Evolutionary conservation across 2,329 filamentous ascomycete genomes (phyloP).

Genomic region (Penicillium sp.): DNA sequence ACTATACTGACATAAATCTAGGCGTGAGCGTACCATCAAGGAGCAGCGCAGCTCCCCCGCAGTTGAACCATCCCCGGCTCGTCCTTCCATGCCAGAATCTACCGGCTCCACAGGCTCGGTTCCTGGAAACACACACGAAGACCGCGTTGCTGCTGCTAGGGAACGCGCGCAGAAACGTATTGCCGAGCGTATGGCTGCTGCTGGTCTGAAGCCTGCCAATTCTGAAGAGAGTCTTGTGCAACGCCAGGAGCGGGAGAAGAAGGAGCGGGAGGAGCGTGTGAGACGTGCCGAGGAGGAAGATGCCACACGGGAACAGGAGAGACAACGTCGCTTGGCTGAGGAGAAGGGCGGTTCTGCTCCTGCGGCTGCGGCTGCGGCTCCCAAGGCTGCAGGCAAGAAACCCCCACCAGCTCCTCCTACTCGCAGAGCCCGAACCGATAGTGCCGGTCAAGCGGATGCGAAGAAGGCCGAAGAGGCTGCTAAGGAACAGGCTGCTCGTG

Average conservation of each 20-base stretch:
- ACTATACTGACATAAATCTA: slow-evolving; percentile 23
- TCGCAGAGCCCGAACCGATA: slow-evolving; percentile 68
- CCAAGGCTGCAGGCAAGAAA: slow-evolving; percentile 65
- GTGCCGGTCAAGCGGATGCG: slow-evolving; percentile 61
- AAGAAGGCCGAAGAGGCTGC: slow-evolving; percentile 61
- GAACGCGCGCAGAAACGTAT: slow-evolving; percentile 97
- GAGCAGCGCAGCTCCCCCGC: slow-evolving; percentile 60
- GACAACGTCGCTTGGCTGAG: slow-evolving; percentile 79
- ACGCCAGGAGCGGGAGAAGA: slow-evolving; percentile 83
- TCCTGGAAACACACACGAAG: slow-evolving; percentile 87
- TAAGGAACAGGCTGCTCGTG: slow-evolving; percentile 64
- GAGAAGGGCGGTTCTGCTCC: slow-evolving; percentile 63
- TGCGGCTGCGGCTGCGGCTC: slow-evolving; percentile 54
- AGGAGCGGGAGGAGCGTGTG: slow-evolving; percentile 84
- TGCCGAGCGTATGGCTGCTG: slow-evolving; percentile 90
- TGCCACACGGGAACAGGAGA: slow-evolving; percentile 81
- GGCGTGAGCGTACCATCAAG: slow-evolving; percentile 58
- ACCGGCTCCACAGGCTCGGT: slow-evolving; percentile 70
- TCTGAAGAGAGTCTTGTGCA: slow-evolving; percentile 80
- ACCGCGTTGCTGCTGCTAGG: slow-evolving; percentile 93
- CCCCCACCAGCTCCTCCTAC: slow-evolving; percentile 73
- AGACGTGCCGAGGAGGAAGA: slow-evolving; percentile 94
- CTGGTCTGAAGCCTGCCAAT: slow-evolving; percentile 85
- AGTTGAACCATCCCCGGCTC: slow-evolving; percentile 40
- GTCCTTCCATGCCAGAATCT: slow-evolving; percentile 52